phyloP scores from a whole-genome alignment of 768 basidiomycete species.

The Goffeauzyma gilvescens region DNA sequence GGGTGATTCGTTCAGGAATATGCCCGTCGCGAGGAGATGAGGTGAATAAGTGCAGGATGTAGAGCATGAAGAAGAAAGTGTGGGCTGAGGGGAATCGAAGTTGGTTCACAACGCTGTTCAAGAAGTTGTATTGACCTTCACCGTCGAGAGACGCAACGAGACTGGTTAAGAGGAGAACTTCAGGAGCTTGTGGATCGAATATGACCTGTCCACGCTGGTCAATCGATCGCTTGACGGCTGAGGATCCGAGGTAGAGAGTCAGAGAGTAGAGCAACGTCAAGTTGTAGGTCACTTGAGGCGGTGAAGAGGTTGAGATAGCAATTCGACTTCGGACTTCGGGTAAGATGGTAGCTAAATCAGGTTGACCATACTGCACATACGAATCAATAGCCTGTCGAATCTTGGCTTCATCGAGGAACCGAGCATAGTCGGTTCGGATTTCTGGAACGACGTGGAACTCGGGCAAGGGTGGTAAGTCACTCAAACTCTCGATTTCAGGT shows the following conservation, averaged over 20 bases:
- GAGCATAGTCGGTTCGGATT: slow-evolving; percentile 75
- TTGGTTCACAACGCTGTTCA: slow-evolving; percentile 83
- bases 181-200: slow-evolving; percentile 64
- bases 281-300: slow-evolving; percentile 50
- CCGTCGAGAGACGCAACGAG: slow-evolving; percentile 65
- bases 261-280: slow-evolving; percentile 76
- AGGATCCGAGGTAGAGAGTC: slow-evolving; percentile 90
- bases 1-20: slow-evolving; percentile 41
- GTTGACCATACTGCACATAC: slow-evolving; percentile 44
- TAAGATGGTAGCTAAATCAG: slow-evolving; percentile 42
- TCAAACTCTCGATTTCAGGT: slow-evolving; percentile 11
- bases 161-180: slow-evolving; percentile 65
- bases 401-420: slow-evolving; percentile 60
- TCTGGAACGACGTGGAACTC: slow-evolving; percentile 87
- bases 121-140: slow-evolving; percentile 89
- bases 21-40: slow-evolving; percentile 12
- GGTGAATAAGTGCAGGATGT: slow-evolving; percentile 66
- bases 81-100: slow-evolving; percentile 95
- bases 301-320: slow-evolving; percentile 36
- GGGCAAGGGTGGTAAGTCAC: slow-evolving; percentile 49
- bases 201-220: slow-evolving; percentile 60
- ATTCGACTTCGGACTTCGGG: slow-evolving; percentile 59
- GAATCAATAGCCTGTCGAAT: slow-evolving; percentile 64
- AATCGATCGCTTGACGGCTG: slow-evolving; percentile 73
- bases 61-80: slow-evolving; percentile 91